Base-by-base conservation (phyloP, 192 early-diverging fungal genomes). In the Backusella mclennaniae region DNA sequence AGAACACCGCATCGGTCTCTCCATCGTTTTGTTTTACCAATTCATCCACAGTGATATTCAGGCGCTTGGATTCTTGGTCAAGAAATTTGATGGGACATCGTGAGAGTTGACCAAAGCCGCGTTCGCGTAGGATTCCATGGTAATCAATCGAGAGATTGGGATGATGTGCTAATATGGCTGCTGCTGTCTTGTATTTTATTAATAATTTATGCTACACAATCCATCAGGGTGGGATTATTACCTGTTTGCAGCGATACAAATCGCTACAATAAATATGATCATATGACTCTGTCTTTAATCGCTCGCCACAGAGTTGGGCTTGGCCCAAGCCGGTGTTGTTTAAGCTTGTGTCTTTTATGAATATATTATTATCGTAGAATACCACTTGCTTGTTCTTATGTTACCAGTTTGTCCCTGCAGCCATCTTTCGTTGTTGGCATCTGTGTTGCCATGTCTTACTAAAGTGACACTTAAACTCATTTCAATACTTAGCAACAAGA, bases 371-470 rank as follows among this genome's bases (percentile, higher is more conserved):
- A 44, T 44, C 42, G 15, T 39, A 3, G 2, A 12, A 39, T 39
- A 39, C 38, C 7, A 9, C 17, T 0, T 44, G 19, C 15, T 21
- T 21, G 41, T 33, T 35, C n/a, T 36, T 36, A 7, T 39, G 1
- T 71, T 74, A 78, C 80, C 80, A 19, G 44, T 44, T 17, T 82
- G 80, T 4, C 80, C 80, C 46, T 82, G 80, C 4, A 82, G 11
- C 69, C 73, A 73, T 21, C 73, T 44, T 46, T 77, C 59, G 9
- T 74, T 75, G 29, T 82, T 82, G 1, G 80, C 80, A 75, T 82
- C 80, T 1, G 80, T 82, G 67, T 82, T 82, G 39, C 80, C 80
- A 69, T 82, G 80, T 19, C 80, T 69, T 4, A 78, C 69, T 29
- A 82, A 73, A 19, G 80, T 82, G 9, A 82, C 67, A 11, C 71